Base-by-base conservation (phyloP, 148 eudicot genomes). In the Diospyros kaki region DNA sequence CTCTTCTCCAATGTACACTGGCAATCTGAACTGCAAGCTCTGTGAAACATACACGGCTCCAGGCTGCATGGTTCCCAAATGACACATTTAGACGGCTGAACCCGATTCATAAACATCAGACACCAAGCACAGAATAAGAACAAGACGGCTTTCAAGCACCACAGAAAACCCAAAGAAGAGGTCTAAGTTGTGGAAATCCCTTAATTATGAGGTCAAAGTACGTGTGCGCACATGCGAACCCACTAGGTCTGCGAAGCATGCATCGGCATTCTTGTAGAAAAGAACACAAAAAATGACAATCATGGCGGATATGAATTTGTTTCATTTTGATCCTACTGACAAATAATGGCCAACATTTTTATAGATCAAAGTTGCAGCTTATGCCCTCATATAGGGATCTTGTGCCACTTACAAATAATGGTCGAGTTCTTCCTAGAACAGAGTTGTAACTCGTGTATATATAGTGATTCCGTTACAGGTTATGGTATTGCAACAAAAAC, bases 41-140 rank as follows among this genome's bases (percentile, higher is more conserved):
- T 94, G 98, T 50, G 91, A 86, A 77, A 84, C 81, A 75, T 94
- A 94, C 3, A 91, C 82, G 17, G 80, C 98, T 77, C 97, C 93
- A 58, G 98, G 98, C 98, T 91, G 75, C 83, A 75, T 11, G 70
- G 69, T 72, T 55, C 18, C 38, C 53, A 63, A 64, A 53, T 6
- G n/a, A 60, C 8, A 63, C 38, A 38, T 18, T 58, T 13, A 52
- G 38, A 75, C 17, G 15, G 42, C 8, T 45, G 28, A 45, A 18
- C 15, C 11, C 7, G 2, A 58, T 17, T 3, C 54, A 0, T 68
- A 46, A 43, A 13, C 43, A 58, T 64, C 28, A 17, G 28, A 73
- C 5, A 13, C 56, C 5, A 39, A 18, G 39, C 58, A 45, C 43
- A 28, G 66, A 50, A 48, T 38, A 46, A 14, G 54, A 75, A 38